Percentiles rank a stretch among this genome's conserved stretches.
Evolutionary conservation across 768 basidiomycete species (phyloP).

Genomic region (Leccinum pellstonianum): DNA sequence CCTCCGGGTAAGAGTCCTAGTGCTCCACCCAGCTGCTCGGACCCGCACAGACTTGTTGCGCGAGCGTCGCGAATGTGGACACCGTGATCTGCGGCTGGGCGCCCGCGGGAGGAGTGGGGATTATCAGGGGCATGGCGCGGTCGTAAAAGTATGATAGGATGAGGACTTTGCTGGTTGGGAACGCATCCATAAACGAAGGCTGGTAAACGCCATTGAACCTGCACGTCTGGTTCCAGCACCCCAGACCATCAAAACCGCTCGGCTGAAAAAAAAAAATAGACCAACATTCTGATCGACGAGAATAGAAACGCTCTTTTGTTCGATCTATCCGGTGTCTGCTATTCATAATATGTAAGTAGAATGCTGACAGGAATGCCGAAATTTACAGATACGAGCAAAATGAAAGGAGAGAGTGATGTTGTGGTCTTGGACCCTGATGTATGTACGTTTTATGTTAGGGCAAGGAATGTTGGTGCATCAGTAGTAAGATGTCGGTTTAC

Average conservation of each 20-base stretch:
- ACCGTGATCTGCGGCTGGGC: constrained; percentile 42
- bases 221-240: constrained; percentile 4
- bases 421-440: too few species aligned
- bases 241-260: background rate
- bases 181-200: constrained; percentile 85
- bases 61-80: constrained; percentile 58
- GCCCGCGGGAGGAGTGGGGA: constrained; percentile 23
- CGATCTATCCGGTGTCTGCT: background rate
- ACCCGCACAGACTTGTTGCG: constrained; percentile 72
- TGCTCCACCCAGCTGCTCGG: constrained; percentile 52
- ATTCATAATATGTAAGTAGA: background rate
- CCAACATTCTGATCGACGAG: constrained; percentile 16
- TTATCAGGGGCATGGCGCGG: constrained; percentile 76
- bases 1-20: constrained; percentile 44
- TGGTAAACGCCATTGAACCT: constrained; percentile 94
- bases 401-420: too few species aligned
- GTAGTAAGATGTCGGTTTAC: background rate
- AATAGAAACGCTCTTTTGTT: constrained; percentile 6
- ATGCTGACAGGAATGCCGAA: background rate
- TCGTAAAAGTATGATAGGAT: constrained; percentile 99
- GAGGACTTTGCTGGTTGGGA: constrained; percentile 80
- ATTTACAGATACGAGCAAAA: too few species aligned
- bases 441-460: too few species aligned
- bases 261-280: background rate
- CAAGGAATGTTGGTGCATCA: background rate